Conservation (phyloP, 106 monocot species). For the Allium sativum region DNA sequence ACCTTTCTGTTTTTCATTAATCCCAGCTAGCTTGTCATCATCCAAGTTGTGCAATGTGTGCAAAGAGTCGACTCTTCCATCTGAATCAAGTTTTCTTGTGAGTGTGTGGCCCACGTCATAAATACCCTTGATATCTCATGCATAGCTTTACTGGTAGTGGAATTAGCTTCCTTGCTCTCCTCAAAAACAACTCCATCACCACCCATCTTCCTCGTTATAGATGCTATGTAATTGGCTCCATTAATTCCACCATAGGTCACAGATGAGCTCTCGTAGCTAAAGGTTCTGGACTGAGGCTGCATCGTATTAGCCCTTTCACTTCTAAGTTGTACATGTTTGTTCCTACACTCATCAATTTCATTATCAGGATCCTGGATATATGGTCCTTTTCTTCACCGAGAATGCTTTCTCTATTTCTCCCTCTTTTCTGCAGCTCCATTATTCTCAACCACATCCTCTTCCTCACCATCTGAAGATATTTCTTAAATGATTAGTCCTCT, state of each 20-base stretch:
- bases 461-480: constrained; percentile 43
- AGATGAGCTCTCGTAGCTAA: constrained; percentile 58
- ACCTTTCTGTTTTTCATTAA: constrained; percentile 7
- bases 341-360: constrained; percentile 43
- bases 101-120: constrained; percentile 81
- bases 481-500: constrained; percentile 56
- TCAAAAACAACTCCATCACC: constrained; percentile 71
- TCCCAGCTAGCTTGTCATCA: constrained; percentile 34
- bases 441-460: constrained; percentile 8
- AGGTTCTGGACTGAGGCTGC: constrained; percentile 25
- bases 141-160: constrained; percentile 51
- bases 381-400: constrained; percentile 35
- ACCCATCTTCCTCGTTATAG: constrained; percentile 57
- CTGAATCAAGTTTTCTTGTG: constrained; percentile 64
- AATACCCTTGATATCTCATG: constrained; percentile 62
- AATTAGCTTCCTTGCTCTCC: constrained; percentile 87
- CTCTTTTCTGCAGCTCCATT: constrained; percentile 6
- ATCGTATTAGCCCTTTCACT: constrained; percentile 12
- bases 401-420: constrained; percentile 28
- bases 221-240: constrained; percentile 74
- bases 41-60: constrained; percentile 79
- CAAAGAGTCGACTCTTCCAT: constrained; percentile 65
- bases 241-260: constrained; percentile 74
- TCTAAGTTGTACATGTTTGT: constrained; percentile 10
- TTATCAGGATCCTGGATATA: constrained; percentile 59